phyloP scores from a whole-genome alignment of 2,329 filamentous ascomycete species.

The Beauveria sp. region DNA sequence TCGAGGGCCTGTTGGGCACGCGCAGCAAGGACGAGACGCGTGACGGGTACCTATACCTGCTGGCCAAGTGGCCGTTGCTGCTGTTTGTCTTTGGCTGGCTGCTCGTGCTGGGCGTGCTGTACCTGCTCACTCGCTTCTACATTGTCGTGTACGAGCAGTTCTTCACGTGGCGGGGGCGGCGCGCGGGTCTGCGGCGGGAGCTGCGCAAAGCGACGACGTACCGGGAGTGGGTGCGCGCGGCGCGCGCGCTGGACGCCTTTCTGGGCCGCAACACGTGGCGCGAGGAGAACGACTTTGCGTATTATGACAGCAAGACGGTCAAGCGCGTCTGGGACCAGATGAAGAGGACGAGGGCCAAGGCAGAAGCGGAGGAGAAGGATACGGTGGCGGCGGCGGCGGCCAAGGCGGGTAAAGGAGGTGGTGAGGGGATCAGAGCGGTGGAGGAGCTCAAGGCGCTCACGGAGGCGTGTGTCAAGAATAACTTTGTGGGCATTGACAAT shows the following conservation, averaged over 20 bases:
- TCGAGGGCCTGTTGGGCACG: slow-evolving; percentile 38
- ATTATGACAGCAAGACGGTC: slow-evolving; percentile 87
- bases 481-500: slow-evolving; percentile 93
- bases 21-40: slow-evolving; percentile 83
- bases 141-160: slow-evolving; percentile 90
- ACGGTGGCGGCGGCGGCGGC: not conserved
- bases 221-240: slow-evolving; percentile 73
- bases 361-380: slow-evolving; percentile 40
- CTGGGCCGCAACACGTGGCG: slow-evolving; percentile 78
- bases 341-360: slow-evolving; percentile 51
- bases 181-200: slow-evolving; percentile 62
- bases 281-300: slow-evolving; percentile 65
- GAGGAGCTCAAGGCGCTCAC: slow-evolving; percentile 72
- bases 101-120: slow-evolving; percentile 58
- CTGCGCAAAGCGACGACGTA: slow-evolving; percentile 70
- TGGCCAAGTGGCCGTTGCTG: slow-evolving; percentile 90
- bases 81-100: slow-evolving; percentile 77
- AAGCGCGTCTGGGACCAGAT: slow-evolving; percentile 71
- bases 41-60: slow-evolving; percentile 81
- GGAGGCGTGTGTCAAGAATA: slow-evolving; percentile 93
- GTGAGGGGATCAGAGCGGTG: slow-evolving; percentile 42
- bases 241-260: slow-evolving; percentile 70
- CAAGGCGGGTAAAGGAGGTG: slow-evolving; percentile 26
- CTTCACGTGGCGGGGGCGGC: slow-evolving; percentile 77
- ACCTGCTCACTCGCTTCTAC: slow-evolving; percentile 77